phyloP scores from a whole-genome alignment of 768 basidiomycete genomes.

The Russula compacta region DNA sequence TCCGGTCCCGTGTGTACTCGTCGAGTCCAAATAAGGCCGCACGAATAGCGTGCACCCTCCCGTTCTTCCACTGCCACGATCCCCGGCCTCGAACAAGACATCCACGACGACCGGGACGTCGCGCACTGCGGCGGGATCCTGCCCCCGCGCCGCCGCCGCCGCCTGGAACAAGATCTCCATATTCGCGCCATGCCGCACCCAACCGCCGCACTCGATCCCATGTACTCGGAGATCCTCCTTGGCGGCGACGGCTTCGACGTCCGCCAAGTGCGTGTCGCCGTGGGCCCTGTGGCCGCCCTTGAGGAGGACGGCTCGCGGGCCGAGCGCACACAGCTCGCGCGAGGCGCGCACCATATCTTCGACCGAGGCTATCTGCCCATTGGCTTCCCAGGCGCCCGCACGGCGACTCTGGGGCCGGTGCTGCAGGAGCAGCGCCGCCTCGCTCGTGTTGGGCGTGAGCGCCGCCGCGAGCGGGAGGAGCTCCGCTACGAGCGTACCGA shows the following conservation, averaged over 20 bases:
- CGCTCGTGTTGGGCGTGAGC: slow-evolving; percentile 80
- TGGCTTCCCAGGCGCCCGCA: neutral
- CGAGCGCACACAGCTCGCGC: slow-evolving; percentile 37
- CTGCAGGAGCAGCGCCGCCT: slow-evolving; percentile 63
- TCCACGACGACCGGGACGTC: slow-evolving; percentile 46
- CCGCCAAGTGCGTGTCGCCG: slow-evolving; percentile 29
- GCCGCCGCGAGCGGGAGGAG: slow-evolving; percentile 63
- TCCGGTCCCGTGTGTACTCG: slow-evolving; percentile 84
- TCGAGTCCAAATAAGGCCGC: slow-evolving; percentile 53
- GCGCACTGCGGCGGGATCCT: slow-evolving; percentile 14
- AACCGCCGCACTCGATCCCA: neutral
- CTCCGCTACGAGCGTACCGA: slow-evolving; percentile 47
- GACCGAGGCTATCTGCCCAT: slow-evolving; percentile 26
- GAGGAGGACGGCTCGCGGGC: slow-evolving; percentile 54
- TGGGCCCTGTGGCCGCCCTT: slow-evolving; percentile 76
- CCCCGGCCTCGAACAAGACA: slow-evolving; percentile 40
- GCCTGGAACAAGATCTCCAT: slow-evolving; percentile 49
- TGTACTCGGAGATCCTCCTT: neutral
- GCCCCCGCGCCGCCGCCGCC: neutral
- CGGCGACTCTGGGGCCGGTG: slow-evolving; percentile 12
- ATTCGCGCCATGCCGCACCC: slow-evolving; percentile 39
- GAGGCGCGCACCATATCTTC: slow-evolving; percentile 55
- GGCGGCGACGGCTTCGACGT: slow-evolving; percentile 30
- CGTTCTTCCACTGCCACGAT: slow-evolving; percentile 4
- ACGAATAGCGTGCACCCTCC: slow-evolving; percentile 38